Evolutionary conservation across 768 basidiomycete species (phyloP).

Genomic region (Collybia nuda): DNA sequence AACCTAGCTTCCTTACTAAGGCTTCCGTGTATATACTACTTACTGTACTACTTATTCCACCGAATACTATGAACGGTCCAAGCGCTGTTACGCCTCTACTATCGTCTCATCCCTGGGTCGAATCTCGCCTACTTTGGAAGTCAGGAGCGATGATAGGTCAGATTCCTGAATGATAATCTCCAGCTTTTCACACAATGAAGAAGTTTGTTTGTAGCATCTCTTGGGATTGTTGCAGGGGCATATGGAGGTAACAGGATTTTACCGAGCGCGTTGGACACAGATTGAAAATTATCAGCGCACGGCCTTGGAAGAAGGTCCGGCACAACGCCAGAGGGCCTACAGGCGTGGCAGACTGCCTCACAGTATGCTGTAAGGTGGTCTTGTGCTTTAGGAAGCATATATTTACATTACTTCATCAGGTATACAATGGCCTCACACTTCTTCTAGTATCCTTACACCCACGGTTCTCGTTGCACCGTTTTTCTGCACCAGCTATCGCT

Average conservation of each 20-base stretch:
- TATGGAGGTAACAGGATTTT: slow-evolving; percentile 48
- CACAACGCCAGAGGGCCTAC: slow-evolving; percentile 49
- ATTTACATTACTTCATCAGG: slow-evolving; percentile 30
- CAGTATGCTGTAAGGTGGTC: slow-evolving; percentile 53
- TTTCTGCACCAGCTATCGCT: slow-evolving; percentile 68
- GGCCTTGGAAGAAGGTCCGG: slow-evolving; percentile 47
- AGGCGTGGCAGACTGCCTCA: slow-evolving; percentile 64
- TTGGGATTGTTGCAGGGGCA: slow-evolving; percentile 61
- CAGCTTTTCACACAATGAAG: slow-evolving; percentile 2
- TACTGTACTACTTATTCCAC: too few species aligned
- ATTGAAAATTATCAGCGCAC: slow-evolving; percentile 39
- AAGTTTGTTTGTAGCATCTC: slow-evolving; percentile 26
- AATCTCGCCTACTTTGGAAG: too few species aligned
- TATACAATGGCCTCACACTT: slow-evolving; percentile 69
- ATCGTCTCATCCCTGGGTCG: too few species aligned
- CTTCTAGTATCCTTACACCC: slow-evolving; percentile 63
- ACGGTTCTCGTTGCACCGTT: slow-evolving; percentile 55
- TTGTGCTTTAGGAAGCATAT: not conserved
- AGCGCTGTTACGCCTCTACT: too few species aligned
- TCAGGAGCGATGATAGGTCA: too few species aligned
- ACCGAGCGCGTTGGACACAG: not conserved
- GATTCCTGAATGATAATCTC: too few species aligned
- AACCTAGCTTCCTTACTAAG: too few species aligned
- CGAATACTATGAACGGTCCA: not conserved
- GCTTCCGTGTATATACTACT: too few species aligned